Conservation (phyloP, 495 filamentous ascomycete genomes). For the Penicillium argentinense region DNA sequence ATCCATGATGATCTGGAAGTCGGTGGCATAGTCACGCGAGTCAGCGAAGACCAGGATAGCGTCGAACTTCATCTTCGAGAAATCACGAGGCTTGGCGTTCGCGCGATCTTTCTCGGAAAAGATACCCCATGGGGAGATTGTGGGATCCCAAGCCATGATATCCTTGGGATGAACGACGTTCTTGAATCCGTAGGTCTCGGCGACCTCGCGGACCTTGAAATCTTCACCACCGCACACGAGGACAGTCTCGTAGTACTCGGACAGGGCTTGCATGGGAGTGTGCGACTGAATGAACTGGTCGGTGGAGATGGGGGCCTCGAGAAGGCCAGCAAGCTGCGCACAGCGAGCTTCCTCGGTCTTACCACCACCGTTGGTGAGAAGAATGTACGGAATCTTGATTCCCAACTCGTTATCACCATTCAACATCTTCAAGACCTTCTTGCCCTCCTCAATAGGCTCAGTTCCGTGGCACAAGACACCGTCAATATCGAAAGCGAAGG, state of each 20-base stretch:
- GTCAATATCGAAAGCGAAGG: slow-evolving; percentile 92
- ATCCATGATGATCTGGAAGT: slow-evolving; percentile 84
- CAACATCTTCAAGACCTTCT: slow-evolving; percentile 79
- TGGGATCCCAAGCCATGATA: slow-evolving; percentile 80
- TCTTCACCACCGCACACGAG: slow-evolving; percentile 87
- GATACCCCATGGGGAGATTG: slow-evolving; percentile 78
- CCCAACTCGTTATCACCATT: slow-evolving; percentile 86
- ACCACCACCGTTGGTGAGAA: slow-evolving; percentile 92
- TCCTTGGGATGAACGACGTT: slow-evolving; percentile 88
- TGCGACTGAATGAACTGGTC: slow-evolving; percentile 94
- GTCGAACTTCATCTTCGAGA: slow-evolving; percentile 71
- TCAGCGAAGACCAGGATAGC: slow-evolving; percentile 83
- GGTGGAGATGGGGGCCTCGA: slow-evolving; percentile 72
- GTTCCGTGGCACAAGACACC: slow-evolving; percentile 83
- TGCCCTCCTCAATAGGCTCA: slow-evolving; percentile 74
- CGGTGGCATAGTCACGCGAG: slow-evolving; percentile 79
- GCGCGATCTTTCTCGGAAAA: slow-evolving; percentile 66
- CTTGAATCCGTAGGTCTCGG: slow-evolving; percentile 85
- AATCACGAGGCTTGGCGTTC: slow-evolving; percentile 66
- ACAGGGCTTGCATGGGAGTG: slow-evolving; percentile 90
- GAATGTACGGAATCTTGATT: slow-evolving; percentile 86
- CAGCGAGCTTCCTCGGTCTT: slow-evolving; percentile 86
- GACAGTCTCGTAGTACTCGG: slow-evolving; percentile 77
- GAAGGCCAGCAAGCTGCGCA: slow-evolving; percentile 69
- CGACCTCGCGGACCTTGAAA: slow-evolving; percentile 81